Percentiles rank a stretch among this genome's conserved stretches.
Evolutionary conservation across 1,139 yeast genomes (phyloP).

Genomic region (Scheffersomyces insectosa): DNA sequence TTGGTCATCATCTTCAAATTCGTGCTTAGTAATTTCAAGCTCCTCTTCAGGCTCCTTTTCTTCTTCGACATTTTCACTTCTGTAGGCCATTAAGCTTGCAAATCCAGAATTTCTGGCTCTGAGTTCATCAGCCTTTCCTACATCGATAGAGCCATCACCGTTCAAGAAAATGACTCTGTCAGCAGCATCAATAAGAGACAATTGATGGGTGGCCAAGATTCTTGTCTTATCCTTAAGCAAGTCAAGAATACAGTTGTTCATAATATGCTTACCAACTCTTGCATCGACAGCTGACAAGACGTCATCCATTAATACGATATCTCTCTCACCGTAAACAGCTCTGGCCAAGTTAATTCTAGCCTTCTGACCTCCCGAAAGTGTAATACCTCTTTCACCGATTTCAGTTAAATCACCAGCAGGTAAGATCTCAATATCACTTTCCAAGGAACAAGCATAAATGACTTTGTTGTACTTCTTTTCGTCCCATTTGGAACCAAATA

Average conservation of each 20-base stretch:
- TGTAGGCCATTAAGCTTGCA: slow-evolving; percentile 14
- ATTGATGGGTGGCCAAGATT: slow-evolving; percentile 21
- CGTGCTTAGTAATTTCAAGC: slow-evolving; percentile 9
- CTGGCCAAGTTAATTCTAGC: slow-evolving; percentile 22
- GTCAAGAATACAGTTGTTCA: slow-evolving; percentile 15
- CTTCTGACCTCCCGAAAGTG: slow-evolving; percentile 22
- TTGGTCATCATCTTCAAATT: slow-evolving; percentile 11
- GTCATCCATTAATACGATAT: slow-evolving; percentile 18
- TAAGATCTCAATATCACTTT: slow-evolving; percentile 29
- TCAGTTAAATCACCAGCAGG: slow-evolving; percentile 20
- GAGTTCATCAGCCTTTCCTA: slow-evolving; percentile 14
- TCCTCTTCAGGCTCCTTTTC: slow-evolving; percentile 15
- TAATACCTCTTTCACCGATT: slow-evolving; percentile 22
- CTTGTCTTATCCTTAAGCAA: slow-evolving; percentile 16
- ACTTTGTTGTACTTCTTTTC: slow-evolving; percentile 53
- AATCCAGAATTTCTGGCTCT: slow-evolving; percentile 10
- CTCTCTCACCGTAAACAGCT: slow-evolving; percentile 16
- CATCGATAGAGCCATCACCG: slow-evolving; percentile 16
- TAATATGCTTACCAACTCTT: slow-evolving; percentile 20
- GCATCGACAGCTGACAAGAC: slow-evolving; percentile 21
- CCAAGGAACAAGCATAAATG: slow-evolving; percentile 62
- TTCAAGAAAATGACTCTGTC: slow-evolving; percentile 17
- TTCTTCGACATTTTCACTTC: slow-evolving; percentile 15
- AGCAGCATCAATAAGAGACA: slow-evolving; percentile 18
- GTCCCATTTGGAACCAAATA: slow-evolving; percentile 64